A percentile compares a stretch with the other conserved stretches of the same genome.
phyloP scores from a whole-genome alignment of 140 eudicot species.

The Erigeron philadelphicus region DNA sequence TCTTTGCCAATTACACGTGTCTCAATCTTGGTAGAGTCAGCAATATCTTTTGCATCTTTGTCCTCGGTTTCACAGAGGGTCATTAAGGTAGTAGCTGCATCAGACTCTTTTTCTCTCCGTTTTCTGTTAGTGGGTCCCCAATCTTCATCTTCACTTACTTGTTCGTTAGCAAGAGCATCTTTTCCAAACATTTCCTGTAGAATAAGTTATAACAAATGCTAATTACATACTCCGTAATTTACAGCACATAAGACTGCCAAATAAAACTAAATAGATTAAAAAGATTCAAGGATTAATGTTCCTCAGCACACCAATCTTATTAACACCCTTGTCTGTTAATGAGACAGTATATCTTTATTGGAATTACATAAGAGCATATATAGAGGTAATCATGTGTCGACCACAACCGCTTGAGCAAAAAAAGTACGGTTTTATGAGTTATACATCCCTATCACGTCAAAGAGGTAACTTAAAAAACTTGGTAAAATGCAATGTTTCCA shows the following conservation, averaged over 20 bases:
- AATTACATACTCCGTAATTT: not conserved
- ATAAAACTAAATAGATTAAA: not conserved
- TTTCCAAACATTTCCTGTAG: conserved; percentile 92
- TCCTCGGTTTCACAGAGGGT: conserved; percentile 56
- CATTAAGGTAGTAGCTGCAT: conserved; percentile 69
- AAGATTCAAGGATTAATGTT: not conserved
- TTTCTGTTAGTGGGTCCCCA: conserved; percentile 84
- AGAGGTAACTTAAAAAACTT: too few species aligned
- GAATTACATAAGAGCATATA: not conserved
- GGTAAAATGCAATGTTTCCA: too few species aligned
- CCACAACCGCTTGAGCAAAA: not conserved
- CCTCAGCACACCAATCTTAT: conserved; percentile 7
- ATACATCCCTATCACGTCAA: too few species aligned
- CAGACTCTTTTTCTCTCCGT: conserved; percentile 72
- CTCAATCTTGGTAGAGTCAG: conserved; percentile 20
- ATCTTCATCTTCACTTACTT: conserved; percentile 88
- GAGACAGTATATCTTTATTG: not conserved
- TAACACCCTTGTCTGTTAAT: not conserved
- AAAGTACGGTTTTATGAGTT: not conserved
- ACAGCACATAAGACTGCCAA: not conserved
- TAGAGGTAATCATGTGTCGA: not conserved
- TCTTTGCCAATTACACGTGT: conserved; percentile 23
- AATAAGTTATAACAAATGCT: not conserved
- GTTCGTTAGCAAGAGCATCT: conserved; percentile 56
- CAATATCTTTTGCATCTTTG: conserved; percentile 24